Conservation (phyloP, 306 rosid genomes). For the Alnus glutinosa region DNA sequence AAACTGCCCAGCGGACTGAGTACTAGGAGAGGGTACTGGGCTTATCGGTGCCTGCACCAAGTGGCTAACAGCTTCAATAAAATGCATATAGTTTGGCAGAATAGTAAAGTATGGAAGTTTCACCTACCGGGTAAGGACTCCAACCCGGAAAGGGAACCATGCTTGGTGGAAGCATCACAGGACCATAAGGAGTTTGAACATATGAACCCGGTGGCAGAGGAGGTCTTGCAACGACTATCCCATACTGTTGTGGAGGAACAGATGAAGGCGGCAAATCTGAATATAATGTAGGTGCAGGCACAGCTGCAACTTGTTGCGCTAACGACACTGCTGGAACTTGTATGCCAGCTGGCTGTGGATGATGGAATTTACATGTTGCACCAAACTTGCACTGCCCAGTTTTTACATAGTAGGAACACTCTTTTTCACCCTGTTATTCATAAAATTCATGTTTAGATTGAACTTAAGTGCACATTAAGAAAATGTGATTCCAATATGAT, state of each 20-base stretch:
- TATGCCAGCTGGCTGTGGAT: conserved; percentile 74
- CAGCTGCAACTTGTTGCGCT: conserved; percentile 55
- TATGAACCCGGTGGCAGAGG: conserved; percentile 71
- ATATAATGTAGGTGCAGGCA: conserved; percentile 57
- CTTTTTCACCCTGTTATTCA: conserved; percentile 83
- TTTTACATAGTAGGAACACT: conserved; percentile 93
- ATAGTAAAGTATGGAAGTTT: conserved; percentile 26
- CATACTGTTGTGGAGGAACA: conserved; percentile 77
- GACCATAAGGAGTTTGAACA: conserved; percentile 79
- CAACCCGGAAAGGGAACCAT: conserved; percentile 76
- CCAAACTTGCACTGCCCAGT: conserved; percentile 97
- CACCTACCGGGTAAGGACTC: conserved; percentile 79
- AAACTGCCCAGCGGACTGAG: conserved; percentile 54
- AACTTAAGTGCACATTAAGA: conserved; percentile 6
- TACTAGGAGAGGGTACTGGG: conserved; percentile 65
- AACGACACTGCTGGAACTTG: conserved; percentile 60
- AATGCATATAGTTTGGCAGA: conserved; percentile 25
- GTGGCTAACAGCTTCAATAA: conserved; percentile 32
- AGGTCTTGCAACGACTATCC: conserved; percentile 80
- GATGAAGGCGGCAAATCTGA: conserved; percentile 72
- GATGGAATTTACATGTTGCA: conserved; percentile 88
- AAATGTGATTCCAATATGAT: conserved; percentile 19
- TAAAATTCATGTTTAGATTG: conserved; percentile 25
- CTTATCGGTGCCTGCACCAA: conserved; percentile 65
- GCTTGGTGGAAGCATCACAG: conserved; percentile 72